phyloP scores from a whole-genome alignment of 2,329 filamentous ascomycete species.

The Niveomyces coronatus region DNA sequence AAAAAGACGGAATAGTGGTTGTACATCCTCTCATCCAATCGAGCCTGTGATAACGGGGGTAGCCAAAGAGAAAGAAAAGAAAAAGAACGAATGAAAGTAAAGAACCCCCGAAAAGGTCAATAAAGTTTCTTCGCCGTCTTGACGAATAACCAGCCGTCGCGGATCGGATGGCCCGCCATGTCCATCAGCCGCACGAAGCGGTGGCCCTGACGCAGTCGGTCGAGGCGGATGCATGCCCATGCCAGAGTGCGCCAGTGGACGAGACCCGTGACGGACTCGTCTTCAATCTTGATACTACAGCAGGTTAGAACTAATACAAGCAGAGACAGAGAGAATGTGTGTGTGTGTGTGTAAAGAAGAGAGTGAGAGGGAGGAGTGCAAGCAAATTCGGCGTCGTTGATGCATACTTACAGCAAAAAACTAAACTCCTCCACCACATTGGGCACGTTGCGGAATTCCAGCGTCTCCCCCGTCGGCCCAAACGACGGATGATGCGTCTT shows the following conservation, averaged over 20 bases:
- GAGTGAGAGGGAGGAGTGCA: too few species aligned
- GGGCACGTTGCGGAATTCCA: slow-evolving; percentile 48
- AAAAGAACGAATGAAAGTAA: neutral
- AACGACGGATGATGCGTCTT: slow-evolving; percentile 57
- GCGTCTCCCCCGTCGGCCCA: slow-evolving; percentile 35
- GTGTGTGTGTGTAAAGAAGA: too few species aligned
- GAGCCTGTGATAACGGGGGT: neutral
- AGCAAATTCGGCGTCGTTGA: neutral
- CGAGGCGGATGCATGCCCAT: slow-evolving; percentile 51
- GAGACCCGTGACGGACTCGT: slow-evolving; percentile 26
- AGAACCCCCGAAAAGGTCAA: neutral
- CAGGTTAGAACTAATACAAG: neutral
- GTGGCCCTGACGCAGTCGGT: slow-evolving; percentile 45
- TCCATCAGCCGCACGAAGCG: slow-evolving; percentile 43
- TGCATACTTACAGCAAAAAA: slow-evolving; percentile 54
- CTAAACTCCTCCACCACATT: slow-evolving; percentile 59
- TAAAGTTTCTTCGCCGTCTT: slow-evolving; percentile 38
- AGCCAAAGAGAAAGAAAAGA: neutral
- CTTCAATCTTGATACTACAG: slow-evolving; percentile 43
- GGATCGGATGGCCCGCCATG: slow-evolving; percentile 31
- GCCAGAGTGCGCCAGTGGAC: slow-evolving; percentile 31
- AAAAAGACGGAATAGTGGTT: too few species aligned
- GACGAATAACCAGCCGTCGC: slow-evolving; percentile 40
- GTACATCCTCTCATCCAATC: too few species aligned
- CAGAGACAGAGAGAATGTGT: too few species aligned